Percentiles rank a stretch among this genome's conserved stretches.
phyloP scores from a whole-genome alignment of 805 yeast genomes.

The Candida berthetii region DNA sequence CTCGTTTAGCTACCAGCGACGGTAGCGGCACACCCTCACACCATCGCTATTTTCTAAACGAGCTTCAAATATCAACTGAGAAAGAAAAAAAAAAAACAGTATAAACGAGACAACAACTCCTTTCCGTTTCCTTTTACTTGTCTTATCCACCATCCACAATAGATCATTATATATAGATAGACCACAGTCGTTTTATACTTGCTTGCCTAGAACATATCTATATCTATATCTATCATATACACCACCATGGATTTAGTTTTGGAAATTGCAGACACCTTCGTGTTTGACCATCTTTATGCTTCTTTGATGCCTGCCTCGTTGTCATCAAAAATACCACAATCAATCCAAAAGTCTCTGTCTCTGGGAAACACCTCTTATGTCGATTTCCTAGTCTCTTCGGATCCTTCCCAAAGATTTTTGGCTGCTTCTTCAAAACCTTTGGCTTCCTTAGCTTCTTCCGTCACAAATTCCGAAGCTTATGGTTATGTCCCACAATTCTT shows the following conservation, averaged over 20 bases:
- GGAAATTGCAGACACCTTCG: constrained; percentile 68
- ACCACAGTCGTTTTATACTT: no score
- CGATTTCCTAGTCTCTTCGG: constrained; percentile 9
- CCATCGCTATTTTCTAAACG: no score
- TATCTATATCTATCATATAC: no score
- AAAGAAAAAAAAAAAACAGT: no score
- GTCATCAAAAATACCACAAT: constrained; percentile 25
- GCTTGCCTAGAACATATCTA: no score
- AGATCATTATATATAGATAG: no score
- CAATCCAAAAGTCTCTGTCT: constrained; percentile 21
- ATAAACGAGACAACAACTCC: no score
- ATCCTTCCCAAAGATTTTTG: constrained; percentile 7
- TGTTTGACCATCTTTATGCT: constrained; percentile 75
- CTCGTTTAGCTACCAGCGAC: no score
- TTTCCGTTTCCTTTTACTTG: no score
- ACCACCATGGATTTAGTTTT: constrained; percentile 83
- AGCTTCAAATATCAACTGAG: no score
- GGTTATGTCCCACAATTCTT: constrained; percentile 59
- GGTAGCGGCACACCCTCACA: no score
- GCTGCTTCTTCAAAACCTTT: constrained; percentile 2
- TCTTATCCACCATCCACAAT: no score
- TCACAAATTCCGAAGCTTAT: constrained; percentile 36
- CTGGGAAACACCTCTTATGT: constrained; percentile 17
- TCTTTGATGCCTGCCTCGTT: constrained; percentile 54
- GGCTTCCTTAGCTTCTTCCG: constrained; percentile 1